These are phyloP conservation scores for Allium cepa DNA, from an alignment of 106 monocot species.

Conservation along the genomic window DNA sequence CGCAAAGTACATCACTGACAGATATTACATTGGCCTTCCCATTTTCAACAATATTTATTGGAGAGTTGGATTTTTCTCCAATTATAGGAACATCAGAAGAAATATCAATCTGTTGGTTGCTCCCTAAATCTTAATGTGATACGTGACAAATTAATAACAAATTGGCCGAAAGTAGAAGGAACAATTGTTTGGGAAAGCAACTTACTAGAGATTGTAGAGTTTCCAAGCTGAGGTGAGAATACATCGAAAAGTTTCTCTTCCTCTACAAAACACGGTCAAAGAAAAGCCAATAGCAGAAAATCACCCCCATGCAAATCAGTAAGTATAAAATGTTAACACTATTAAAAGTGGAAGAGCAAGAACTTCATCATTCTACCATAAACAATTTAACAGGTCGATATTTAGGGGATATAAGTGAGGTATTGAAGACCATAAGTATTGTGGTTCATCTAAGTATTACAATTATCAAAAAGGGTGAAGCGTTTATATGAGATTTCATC, in stretches of 20 bases:
- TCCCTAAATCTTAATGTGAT: no score
- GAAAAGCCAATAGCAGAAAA: neutral
- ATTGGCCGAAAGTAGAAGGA: no score
- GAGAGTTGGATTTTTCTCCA: conserved; percentile 2
- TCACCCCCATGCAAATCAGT: conserved; percentile 1
- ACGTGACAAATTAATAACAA: no score
- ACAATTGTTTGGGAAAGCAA: neutral
- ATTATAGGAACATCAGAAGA: neutral
- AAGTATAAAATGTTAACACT: neutral
- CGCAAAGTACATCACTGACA: conserved; percentile 13
- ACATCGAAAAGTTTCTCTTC: conserved; percentile 35
- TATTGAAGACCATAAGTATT: neutral
- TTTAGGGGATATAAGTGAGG: neutral
- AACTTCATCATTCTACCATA: neutral
- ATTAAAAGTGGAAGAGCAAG: no score
- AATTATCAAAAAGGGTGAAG: no score
- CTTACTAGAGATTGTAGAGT: conserved; percentile 2
- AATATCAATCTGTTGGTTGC: neutral
- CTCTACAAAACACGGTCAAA: conserved; percentile 20
- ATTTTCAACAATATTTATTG: conserved; percentile 3
- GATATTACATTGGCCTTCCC: conserved; percentile 1
- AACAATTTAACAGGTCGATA: neutral
- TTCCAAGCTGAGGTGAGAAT: conserved; percentile 47
- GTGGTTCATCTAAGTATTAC: neutral
- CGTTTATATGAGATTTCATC: no score